Percentiles rank a stretch among this genome's conserved stretches.
Evolutionary conservation across 2,329 filamentous ascomycete genomes (phyloP).

Genomic region (Beauveria scarabaeidicola): DNA sequence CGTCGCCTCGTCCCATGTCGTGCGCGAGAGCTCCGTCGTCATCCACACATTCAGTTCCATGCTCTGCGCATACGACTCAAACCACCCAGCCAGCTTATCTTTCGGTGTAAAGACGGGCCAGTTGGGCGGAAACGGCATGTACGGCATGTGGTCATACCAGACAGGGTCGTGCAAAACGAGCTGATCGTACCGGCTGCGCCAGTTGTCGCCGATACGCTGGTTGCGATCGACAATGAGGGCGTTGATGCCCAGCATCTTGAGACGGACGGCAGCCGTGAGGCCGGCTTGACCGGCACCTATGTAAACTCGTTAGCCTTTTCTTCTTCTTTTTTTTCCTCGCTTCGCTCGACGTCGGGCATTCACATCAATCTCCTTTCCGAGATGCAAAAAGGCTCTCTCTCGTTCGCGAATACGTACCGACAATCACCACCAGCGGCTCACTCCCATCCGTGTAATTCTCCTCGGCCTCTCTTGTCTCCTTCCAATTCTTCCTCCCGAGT

Average conservation of each 20-base stretch:
- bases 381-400: no score
- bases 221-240: conserved; percentile 37
- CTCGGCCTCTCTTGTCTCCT: conserved; percentile 13
- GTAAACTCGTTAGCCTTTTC: conserved; percentile 12
- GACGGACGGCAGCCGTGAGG: conserved; percentile 34
- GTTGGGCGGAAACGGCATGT: conserved; percentile 49
- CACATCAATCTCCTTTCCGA: no score
- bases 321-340: neutral
- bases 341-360: neutral
- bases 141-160: conserved; percentile 50
- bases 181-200: conserved; percentile 48
- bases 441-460: conserved; percentile 11
- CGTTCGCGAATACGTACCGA: conserved; percentile 11
- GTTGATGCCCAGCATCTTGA: conserved; percentile 37
- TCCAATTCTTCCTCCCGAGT: conserved; percentile 17
- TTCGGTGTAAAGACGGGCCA: conserved; percentile 62
- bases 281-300: conserved; percentile 33
- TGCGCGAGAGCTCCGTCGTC: conserved; percentile 38
- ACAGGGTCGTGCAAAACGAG: conserved; percentile 56
- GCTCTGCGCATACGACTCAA: conserved; percentile 51
- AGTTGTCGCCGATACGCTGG: conserved; percentile 41
- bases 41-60: conserved; percentile 60
- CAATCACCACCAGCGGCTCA: conserved; percentile 15
- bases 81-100: conserved; percentile 57
- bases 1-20: conserved; percentile 41